A percentile compares a stretch with the other conserved stretches of the same genome.
Evolutionary conservation across 768 basidiomycete species (phyloP).

Genomic region (Russula sp.): DNA sequence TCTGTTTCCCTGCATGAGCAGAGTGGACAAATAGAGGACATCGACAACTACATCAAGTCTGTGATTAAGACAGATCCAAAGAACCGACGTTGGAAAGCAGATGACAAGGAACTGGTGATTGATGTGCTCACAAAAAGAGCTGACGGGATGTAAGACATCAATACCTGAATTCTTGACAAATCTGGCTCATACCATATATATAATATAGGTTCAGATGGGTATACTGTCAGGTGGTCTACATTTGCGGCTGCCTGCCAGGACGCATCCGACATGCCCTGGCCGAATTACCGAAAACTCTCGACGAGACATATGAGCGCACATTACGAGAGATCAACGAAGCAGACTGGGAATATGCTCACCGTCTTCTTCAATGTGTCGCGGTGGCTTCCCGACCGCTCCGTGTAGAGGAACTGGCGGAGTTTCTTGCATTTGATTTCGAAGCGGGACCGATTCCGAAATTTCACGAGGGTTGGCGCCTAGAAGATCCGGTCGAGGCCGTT

Average conservation of each 20-base stretch:
- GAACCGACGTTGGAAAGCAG: neutral
- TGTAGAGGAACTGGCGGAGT: neutral
- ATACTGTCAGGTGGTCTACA: neutral
- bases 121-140: neutral
- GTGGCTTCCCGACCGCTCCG: neutral
- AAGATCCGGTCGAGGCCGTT: neutral
- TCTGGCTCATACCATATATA: neutral
- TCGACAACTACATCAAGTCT: neutral
- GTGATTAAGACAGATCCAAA: neutral
- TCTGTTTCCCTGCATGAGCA: neutral
- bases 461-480: neutral
- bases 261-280: neutral
- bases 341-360: neutral
- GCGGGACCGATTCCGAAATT: neutral
- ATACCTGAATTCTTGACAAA: neutral
- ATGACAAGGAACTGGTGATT: neutral
- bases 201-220: neutral
- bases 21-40: neutral
- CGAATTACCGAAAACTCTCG: neutral
- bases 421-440: neutral
- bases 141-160: neutral
- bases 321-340: neutral
- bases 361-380: neutral
- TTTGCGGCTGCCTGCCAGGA: neutral
- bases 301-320: neutral